Evolutionary conservation across 352 stramenopile genomes (phyloP).

Genomic region (Phytophthora cactorum): DNA sequence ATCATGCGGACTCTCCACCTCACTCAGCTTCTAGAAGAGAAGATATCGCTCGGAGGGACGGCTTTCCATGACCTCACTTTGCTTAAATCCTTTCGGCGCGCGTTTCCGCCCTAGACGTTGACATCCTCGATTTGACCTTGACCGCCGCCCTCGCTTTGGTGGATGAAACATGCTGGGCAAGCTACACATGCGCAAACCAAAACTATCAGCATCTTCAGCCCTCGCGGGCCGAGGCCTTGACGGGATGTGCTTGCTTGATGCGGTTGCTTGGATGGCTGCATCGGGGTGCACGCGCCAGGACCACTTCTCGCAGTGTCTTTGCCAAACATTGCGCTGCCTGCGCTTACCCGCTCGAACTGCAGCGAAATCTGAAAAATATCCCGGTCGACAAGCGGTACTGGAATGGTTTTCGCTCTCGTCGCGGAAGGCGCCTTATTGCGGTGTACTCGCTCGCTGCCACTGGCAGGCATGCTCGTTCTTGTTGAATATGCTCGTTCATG

Average conservation of each 20-base stretch:
- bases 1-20: no score
- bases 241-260: constrained; percentile 6
- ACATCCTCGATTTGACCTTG: background rate
- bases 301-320: constrained; percentile 23
- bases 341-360: constrained; percentile 17
- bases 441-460: background rate
- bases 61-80: no score
- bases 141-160: background rate
- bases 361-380: constrained; percentile 15
- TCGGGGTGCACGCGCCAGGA: constrained; percentile 25
- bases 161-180: background rate
- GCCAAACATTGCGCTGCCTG: constrained; percentile 22
- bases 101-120: no score
- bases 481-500: background rate
- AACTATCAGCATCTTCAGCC: constrained; percentile 2
- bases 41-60: no score
- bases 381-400: no score
- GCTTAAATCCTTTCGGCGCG: no score
- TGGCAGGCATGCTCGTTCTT: no score
- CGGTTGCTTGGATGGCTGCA: constrained; percentile 26
- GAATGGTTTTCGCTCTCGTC: background rate
- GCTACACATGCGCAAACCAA: constrained; percentile 13
- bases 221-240: constrained; percentile 2
- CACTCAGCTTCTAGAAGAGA: no score
- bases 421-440: background rate